These are phyloP conservation scores for Cyberlindnera nakhonratchasimensis DNA, from an alignment of 805 yeast species.

Conservation along the genomic window DNA sequence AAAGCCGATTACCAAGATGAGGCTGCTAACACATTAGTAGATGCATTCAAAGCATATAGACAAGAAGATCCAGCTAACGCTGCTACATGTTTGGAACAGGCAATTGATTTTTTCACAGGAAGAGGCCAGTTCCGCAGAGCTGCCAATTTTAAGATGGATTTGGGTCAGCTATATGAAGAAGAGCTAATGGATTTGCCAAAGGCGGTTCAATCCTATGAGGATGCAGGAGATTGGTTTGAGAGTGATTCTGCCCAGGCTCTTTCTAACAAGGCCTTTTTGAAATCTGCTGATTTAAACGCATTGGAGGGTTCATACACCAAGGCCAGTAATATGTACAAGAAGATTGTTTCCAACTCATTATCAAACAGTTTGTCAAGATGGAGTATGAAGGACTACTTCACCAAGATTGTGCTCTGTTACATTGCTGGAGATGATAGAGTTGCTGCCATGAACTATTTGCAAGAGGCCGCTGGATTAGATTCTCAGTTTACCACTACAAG, in stretches of 20 bases:
- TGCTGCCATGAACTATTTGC: conserved; percentile 73
- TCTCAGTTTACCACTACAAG: conserved; percentile 70
- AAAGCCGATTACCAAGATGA: conserved; percentile 80
- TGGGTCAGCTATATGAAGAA: conserved; percentile 82
- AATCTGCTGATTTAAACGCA: conserved; percentile 87
- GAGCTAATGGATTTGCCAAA: conserved; percentile 61
- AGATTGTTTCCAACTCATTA: conserved; percentile 70
- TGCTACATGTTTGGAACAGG: conserved; percentile 69
- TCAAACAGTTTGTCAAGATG: conserved; percentile 78
- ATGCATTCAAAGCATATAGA: conserved; percentile 85
- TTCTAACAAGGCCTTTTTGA: conserved; percentile 81
- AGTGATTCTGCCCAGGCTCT: conserved; percentile 92
- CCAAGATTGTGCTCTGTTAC: conserved; percentile 78
- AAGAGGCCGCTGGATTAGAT: conserved; percentile 65
- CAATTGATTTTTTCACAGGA: conserved; percentile 78
- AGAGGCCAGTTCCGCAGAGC: conserved; percentile 96
- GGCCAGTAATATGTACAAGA: conserved; percentile 76
- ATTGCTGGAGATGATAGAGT: conserved; percentile 83
- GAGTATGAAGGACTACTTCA: conserved; percentile 89
- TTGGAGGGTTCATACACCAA: conserved; percentile 65
- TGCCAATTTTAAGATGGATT: conserved; percentile 88
- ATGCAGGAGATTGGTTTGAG: conserved; percentile 93
- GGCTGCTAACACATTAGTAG: conserved; percentile 85
- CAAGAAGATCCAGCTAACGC: conserved; percentile 72
- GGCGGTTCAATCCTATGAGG: conserved; percentile 79